Evolutionary conservation across 2,329 filamentous ascomycete species (phyloP).

Genomic region (Tolypocladium cylindrosporum): DNA sequence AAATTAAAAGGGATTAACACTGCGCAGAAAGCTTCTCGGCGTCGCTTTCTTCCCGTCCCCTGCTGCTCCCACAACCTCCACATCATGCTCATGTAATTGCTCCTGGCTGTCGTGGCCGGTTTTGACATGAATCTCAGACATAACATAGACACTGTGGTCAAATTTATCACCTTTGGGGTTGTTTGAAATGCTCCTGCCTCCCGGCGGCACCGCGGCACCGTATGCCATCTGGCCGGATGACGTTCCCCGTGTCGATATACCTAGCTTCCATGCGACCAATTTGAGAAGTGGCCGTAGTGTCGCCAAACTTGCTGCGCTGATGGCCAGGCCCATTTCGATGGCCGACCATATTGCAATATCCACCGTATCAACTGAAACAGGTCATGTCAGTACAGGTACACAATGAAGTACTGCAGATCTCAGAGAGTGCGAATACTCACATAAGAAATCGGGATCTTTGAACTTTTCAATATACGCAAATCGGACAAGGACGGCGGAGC

Average conservation of each 20-base stretch:
- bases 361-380: conserved; percentile 21
- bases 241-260: conserved; percentile 9
- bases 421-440: conserved; percentile 14
- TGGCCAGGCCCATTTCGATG: conserved; percentile 35
- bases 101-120: background rate
- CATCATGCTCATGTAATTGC: background rate
- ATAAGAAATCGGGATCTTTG: conserved; percentile 31
- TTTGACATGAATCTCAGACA: background rate
- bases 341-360: conserved; percentile 40
- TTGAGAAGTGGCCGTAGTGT: conserved; percentile 35
- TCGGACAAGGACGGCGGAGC: conserved; percentile 30
- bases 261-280: conserved; percentile 20
- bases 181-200: background rate
- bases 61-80: background rate
- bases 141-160: background rate
- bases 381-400: background rate
- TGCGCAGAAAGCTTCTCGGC: background rate
- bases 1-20: background rate
- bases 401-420: background rate
- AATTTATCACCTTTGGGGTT: background rate
- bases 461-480: conserved; percentile 27
- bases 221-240: background rate
- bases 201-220: background rate
- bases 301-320: conserved; percentile 36
- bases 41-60: background rate